These are phyloP conservation scores for Talaromyces sp. DNA, from an alignment of 2,329 filamentous ascomycete species.

Conservation along the genomic window DNA sequence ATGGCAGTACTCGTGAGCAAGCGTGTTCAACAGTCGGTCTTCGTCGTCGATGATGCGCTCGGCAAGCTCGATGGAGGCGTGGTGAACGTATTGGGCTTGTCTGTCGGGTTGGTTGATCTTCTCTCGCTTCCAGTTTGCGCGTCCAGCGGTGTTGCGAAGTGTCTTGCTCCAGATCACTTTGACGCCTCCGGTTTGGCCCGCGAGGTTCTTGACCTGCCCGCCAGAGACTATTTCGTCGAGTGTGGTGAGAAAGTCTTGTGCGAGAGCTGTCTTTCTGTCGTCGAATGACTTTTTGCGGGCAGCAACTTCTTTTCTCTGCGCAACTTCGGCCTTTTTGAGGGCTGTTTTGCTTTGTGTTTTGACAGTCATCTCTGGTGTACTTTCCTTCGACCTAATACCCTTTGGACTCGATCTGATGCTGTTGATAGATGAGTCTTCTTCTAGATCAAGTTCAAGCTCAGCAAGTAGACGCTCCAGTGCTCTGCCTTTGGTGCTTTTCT, in stretches of 20 bases:
- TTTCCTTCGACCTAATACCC: background rate
- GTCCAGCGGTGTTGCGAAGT: conserved; percentile 57
- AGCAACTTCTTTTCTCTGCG: conserved; percentile 30
- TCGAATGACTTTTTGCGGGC: conserved; percentile 50
- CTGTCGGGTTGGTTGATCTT: conserved; percentile 33
- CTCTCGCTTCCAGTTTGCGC: conserved; percentile 67
- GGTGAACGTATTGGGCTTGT: conserved; percentile 39
- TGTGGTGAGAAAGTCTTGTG: conserved; percentile 50
- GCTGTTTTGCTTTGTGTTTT: conserved; percentile 33
- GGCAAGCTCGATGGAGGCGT: conserved; percentile 79
- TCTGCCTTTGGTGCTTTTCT: conserved; percentile 22
- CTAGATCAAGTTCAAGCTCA: conserved; percentile 33
- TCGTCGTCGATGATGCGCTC: conserved; percentile 80
- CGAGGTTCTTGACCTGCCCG: conserved; percentile 45
- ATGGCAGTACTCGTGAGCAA: conserved; percentile 98
- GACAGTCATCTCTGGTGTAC: background rate
- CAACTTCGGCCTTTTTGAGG: conserved; percentile 32
- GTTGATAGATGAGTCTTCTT: conserved; percentile 23
- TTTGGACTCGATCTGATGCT: background rate
- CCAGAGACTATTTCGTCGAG: conserved; percentile 50
- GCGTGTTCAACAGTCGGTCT: conserved; percentile 73
- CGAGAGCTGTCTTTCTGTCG: conserved; percentile 47
- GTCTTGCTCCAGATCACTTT: conserved; percentile 58
- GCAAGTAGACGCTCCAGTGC: conserved; percentile 19
- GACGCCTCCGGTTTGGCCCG: conserved; percentile 52